Evolutionary conservation across 768 basidiomycete species (phyloP), one percentile per base, ranked within the genome.

Genomic region (Suillus plorans): DNA sequence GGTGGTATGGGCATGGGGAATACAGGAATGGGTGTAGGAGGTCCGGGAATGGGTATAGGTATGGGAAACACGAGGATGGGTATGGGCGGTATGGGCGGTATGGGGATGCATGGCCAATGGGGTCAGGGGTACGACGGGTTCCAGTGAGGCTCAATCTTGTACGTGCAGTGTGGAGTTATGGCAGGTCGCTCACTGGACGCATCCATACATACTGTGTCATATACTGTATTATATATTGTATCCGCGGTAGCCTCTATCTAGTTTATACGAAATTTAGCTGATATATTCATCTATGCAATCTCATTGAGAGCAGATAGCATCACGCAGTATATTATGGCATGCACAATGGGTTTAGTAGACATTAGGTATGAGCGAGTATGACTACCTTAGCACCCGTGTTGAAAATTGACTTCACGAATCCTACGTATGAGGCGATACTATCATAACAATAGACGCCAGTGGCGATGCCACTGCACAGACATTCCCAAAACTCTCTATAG

Each of bases 41-140:
- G 58, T 41, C 63, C 39, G 6, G 79, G 78, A 9, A 82, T 82
- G 66, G 71, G 69, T 1, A 77, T 78, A 44, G 77, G 74, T 2
- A 73, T 75, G 69, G 77, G 74, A 1, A 73, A 70, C 0, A 71
- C 76, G 73, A 76, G 73, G 70, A 71, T 71, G 0, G 69, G 71
- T 44, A 77, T 76, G 70, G 77, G 72, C 22, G 76, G 76, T 22
- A 79, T 79, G 76, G 75, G 78, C 28, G 28, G 28, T 31, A 31
- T 31, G 28, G 28, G 28, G 16, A 80, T 81, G 77, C 50, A 52
- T 31, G 77, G 77, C 61, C 76, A 78, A 55, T 77, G 76, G 77
- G 77, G 72, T 68, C 72, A 78, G 52, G 72, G 72, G 63, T 76
- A 75, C 42, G 75, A 76, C 13, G 70, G 73, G 12, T 76, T 73